Conservation (phyloP, 306 rosid genomes). For the Calophaca sinica region DNA sequence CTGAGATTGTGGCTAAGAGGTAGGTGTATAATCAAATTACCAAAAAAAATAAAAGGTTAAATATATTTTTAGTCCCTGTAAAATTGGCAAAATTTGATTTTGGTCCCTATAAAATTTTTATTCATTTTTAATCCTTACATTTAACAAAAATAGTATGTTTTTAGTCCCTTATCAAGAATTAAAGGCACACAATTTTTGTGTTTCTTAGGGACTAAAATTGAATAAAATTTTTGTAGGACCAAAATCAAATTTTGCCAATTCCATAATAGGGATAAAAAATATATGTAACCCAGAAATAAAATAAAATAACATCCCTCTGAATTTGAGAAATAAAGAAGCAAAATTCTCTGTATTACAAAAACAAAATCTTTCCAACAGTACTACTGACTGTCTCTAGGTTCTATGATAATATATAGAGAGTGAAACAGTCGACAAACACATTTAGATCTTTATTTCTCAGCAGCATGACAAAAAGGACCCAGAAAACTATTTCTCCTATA, state of each 20-base stretch:
- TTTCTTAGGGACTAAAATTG: no score
- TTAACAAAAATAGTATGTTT: no score
- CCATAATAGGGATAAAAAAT: no score
- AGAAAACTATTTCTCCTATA: conserved; percentile 49
- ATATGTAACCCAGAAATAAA: background rate
- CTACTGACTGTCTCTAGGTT: conserved; percentile 38
- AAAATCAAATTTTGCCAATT: no score
- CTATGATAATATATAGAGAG: conserved; percentile 37
- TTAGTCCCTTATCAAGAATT: no score
- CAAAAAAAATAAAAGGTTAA: background rate
- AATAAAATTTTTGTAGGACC: no score
- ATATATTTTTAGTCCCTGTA: no score
- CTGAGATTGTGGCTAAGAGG: background rate
- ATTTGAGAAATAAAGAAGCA: background rate
- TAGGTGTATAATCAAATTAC: background rate
- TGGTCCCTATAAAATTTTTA: no score
- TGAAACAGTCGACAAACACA: conserved; percentile 47
- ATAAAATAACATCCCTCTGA: background rate
- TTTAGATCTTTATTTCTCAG: conserved; percentile 44
- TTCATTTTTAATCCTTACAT: no score
- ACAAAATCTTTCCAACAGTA: conserved; percentile 28
- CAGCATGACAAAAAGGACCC: conserved; percentile 39
- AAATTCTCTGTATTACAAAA: conserved; percentile 40
- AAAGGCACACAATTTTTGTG: no score
- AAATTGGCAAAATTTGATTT: no score